phyloP scores from a whole-genome alignment of 2,329 filamentous ascomycete species.

The Fusarium sp. region DNA sequence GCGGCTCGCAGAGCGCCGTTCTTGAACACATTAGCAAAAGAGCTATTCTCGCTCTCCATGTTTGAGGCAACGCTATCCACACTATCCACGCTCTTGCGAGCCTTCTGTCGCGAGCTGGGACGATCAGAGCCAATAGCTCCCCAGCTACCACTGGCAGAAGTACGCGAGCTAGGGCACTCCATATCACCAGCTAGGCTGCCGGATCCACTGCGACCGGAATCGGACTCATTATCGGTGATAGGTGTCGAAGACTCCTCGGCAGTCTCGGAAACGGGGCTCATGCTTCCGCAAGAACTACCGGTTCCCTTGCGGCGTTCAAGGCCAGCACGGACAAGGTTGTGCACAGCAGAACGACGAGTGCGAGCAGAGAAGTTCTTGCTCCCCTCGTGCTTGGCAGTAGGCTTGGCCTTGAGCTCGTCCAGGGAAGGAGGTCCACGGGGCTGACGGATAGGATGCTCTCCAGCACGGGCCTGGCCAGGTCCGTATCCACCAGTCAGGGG shows the following conservation, averaged over 20 bases:
- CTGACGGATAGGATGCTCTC: slow-evolving; percentile 93
- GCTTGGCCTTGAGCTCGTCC: slow-evolving; percentile 89
- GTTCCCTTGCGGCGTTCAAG: slow-evolving; percentile 84
- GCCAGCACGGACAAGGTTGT: slow-evolving; percentile 90
- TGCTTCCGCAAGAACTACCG: slow-evolving; percentile 76
- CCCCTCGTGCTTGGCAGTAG: slow-evolving; percentile 91
- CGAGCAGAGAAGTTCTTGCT: slow-evolving; percentile 98
- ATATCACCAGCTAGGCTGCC: slow-evolving; percentile 82
- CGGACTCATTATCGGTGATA: slow-evolving; percentile 77
- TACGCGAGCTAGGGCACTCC: slow-evolving; percentile 77
- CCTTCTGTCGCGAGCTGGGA: slow-evolving; percentile 75
- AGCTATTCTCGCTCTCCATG: slow-evolving; percentile 62
- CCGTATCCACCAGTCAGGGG: slow-evolving; percentile 88
- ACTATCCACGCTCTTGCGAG: slow-evolving; percentile 70
- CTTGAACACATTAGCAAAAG: slow-evolving; percentile 74
- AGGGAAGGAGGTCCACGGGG: slow-evolving; percentile 90
- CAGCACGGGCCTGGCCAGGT: slow-evolving; percentile 89
- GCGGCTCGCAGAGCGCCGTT: slow-evolving; percentile 61
- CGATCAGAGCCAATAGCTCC: slow-evolving; percentile 89
- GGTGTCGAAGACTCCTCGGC: slow-evolving; percentile 73
- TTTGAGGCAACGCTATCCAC: slow-evolving; percentile 65
- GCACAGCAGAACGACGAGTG: slow-evolving; percentile 89
- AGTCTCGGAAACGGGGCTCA: slow-evolving; percentile 89
- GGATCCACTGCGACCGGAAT: slow-evolving; percentile 76
- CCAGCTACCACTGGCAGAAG: slow-evolving; percentile 75